These are phyloP conservation scores for Casaregolazyma suthepensis DNA, from an alignment of 1,139 yeast genomes.

Conservation along the genomic window DNA sequence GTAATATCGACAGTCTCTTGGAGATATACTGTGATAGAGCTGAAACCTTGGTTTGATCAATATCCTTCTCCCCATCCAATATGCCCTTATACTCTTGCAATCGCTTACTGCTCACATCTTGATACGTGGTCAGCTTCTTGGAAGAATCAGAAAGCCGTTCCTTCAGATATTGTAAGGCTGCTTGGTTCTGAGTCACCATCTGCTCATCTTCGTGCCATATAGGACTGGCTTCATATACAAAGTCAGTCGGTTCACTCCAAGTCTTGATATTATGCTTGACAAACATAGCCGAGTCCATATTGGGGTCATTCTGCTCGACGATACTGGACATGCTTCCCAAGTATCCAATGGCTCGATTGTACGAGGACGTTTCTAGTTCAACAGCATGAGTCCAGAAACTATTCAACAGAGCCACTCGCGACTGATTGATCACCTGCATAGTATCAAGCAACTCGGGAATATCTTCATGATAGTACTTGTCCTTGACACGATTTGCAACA, in stretches of 20 bases:
- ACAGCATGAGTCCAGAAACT: slow-evolving; percentile 61
- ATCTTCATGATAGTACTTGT: slow-evolving; percentile 89
- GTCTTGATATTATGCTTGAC: slow-evolving; percentile 71
- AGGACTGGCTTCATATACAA: slow-evolving; percentile 77
- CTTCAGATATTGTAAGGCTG: slow-evolving; percentile 62
- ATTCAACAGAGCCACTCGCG: slow-evolving; percentile 67
- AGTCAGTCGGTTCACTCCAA: slow-evolving; percentile 87
- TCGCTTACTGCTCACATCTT: slow-evolving; percentile 30
- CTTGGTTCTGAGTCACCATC: slow-evolving; percentile 53
- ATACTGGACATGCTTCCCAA: slow-evolving; percentile 51
- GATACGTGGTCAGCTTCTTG: slow-evolving; percentile 22
- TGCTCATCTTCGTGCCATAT: slow-evolving; percentile 97
- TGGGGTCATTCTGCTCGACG: slow-evolving; percentile 65
- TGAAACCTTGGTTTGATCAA: slow-evolving; percentile 35
- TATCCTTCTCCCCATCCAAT: slow-evolving; percentile 22
- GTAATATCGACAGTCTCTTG: slow-evolving; percentile 50
- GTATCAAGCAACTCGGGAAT: slow-evolving; percentile 86
- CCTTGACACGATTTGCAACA: slow-evolving; percentile 84
- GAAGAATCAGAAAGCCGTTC: slow-evolving; percentile 44
- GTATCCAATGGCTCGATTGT: slow-evolving; percentile 48
- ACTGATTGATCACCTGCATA: slow-evolving; percentile 77
- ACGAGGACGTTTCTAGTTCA: slow-evolving; percentile 53
- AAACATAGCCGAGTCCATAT: slow-evolving; percentile 82
- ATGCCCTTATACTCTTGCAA: slow-evolving; percentile 26
- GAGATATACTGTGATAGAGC: slow-evolving; percentile 36